These are phyloP conservation scores for Carpinus viminea DNA, from an alignment of 306 rosid genomes.

Conservation along the genomic window DNA sequence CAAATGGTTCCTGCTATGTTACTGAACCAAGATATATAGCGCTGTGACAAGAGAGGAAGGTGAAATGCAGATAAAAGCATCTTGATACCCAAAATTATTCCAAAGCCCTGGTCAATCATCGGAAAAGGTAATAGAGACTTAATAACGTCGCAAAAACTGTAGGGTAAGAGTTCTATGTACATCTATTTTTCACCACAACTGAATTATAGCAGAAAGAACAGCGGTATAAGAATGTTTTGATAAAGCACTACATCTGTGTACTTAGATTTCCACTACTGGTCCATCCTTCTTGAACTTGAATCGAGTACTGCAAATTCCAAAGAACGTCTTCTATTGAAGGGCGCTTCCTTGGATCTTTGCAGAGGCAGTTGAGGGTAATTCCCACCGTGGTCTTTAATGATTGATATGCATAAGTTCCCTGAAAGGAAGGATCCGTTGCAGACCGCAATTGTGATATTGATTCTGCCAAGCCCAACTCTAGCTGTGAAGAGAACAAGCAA, in stretches of 20 bases:
- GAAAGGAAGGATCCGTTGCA: conserved; percentile 45
- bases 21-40: background rate
- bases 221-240: background rate
- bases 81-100: background rate
- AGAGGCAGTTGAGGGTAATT: conserved; percentile 71
- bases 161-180: background rate
- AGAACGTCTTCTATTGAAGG: conserved; percentile 88
- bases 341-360: conserved; percentile 56
- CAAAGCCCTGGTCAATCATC: background rate
- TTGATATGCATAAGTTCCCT: conserved; percentile 61
- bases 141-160: too few species aligned
- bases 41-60: background rate
- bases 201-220: background rate
- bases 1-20: background rate
- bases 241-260: background rate
- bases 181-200: background rate
- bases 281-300: conserved; percentile 94
- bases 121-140: background rate
- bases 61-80: background rate
- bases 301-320: conserved; percentile 88
- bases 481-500: conserved; percentile 37
- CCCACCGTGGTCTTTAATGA: conserved; percentile 66
- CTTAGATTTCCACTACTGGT: conserved; percentile 75
- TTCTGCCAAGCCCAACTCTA: conserved; percentile 65
- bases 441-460: conserved; percentile 36